Evolutionary conservation across 78 protist species (phyloP).

Genomic region (Dictyostelium discoideum): DNA sequence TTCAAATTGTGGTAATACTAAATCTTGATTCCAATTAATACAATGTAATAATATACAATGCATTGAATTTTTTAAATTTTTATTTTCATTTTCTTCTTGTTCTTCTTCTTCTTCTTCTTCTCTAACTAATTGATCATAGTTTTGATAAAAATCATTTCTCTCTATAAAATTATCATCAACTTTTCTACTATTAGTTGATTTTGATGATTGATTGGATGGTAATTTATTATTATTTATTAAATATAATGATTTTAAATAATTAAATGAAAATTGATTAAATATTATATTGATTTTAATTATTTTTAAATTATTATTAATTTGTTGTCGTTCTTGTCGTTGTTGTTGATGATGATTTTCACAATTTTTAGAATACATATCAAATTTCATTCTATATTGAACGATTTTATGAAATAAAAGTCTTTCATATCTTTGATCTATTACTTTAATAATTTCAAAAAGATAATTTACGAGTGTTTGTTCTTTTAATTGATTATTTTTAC

Average conservation of each 20-base stretch:
- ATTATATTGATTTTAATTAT: background rate
- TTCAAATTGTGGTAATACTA: slow-evolving; percentile 2
- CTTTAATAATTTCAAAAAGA: background rate
- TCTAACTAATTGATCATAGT: background rate
- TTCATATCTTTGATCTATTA: background rate
- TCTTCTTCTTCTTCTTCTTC: background rate
- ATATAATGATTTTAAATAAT: background rate
- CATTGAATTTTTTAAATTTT: background rate
- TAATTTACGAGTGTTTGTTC: background rate
- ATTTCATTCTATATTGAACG: background rate
- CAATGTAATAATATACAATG: background rate
- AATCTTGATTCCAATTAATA: background rate
- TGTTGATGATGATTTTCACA: background rate
- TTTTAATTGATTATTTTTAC: background rate
- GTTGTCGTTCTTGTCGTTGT: background rate
- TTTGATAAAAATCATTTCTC: background rate
- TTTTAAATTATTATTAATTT: background rate
- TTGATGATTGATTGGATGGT: background rate
- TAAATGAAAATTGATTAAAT: background rate
- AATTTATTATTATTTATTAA: slow-evolving; percentile 1
- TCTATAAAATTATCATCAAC: background rate
- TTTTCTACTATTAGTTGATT: background rate
- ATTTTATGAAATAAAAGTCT: background rate
- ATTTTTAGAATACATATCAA: background rate
- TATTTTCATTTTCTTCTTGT: background rate